These are phyloP conservation scores for Oleoguttula mirabilis DNA, from an alignment of 495 filamentous ascomycete genomes.

Conservation along the genomic window DNA sequence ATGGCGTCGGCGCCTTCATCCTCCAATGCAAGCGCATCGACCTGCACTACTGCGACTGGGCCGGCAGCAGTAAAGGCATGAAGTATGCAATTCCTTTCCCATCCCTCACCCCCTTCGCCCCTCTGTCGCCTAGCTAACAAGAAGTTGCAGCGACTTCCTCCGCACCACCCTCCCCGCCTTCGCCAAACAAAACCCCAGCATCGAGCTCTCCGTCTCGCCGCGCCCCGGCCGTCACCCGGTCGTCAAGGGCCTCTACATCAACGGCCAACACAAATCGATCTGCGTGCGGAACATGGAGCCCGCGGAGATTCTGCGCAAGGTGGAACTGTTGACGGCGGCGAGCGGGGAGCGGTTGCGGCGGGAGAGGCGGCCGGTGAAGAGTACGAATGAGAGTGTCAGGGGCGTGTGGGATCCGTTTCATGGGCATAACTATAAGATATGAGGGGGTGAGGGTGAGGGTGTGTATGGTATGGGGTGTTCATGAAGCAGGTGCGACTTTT, in stretches of 20 bases:
- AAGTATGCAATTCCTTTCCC: slow-evolving; percentile 47
- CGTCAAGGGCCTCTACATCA: slow-evolving; percentile 78
- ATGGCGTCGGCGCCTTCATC: slow-evolving; percentile 93
- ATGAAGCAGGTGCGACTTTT: neutral
- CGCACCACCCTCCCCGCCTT: slow-evolving; percentile 61
- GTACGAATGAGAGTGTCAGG: slow-evolving; percentile 83
- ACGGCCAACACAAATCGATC: slow-evolving; percentile 72
- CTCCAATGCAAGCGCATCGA: slow-evolving; percentile 91
- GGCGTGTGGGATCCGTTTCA: slow-evolving; percentile 94
- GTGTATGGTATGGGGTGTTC: neutral
- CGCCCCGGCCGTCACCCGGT: slow-evolving; percentile 78
- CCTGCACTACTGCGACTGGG: slow-evolving; percentile 93
- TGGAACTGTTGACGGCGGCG: slow-evolving; percentile 63
- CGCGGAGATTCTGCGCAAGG: slow-evolving; percentile 71
- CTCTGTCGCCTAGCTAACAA: neutral
- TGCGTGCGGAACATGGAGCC: slow-evolving; percentile 79
- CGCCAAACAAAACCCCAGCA: slow-evolving; percentile 67
- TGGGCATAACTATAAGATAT: slow-evolving; percentile 33
- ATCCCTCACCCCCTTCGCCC: neutral
- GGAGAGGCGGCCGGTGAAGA: slow-evolving; percentile 57
- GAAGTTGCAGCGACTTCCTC: slow-evolving; percentile 56
- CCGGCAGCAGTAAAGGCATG: slow-evolving; percentile 85
- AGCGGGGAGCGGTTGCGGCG: slow-evolving; percentile 71
- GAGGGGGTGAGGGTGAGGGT: neutral
- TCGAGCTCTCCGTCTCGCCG: slow-evolving; percentile 83